phyloP scores from a whole-genome alignment of 2,329 filamentous ascomycete species.

The Talaromyces pinophilus region DNA sequence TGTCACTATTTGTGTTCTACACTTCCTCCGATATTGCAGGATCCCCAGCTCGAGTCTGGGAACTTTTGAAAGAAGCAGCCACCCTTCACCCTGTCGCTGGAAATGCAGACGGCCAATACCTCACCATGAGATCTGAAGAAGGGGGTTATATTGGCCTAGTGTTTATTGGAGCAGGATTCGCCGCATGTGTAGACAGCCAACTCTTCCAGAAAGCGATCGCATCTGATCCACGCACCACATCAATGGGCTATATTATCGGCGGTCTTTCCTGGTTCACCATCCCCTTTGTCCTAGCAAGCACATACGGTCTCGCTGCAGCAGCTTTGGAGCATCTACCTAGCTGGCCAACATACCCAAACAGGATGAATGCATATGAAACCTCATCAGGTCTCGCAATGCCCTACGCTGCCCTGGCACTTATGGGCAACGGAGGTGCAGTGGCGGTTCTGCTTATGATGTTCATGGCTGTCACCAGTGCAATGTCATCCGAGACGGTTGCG shows the following conservation, averaged over 20 bases:
- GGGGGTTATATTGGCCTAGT: conserved; percentile 30
- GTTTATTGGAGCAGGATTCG: not conserved
- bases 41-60: not conserved
- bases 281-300: conserved; percentile 51
- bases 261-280: conserved; percentile 51
- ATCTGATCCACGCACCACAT: conserved; percentile 50
- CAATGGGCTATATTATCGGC: conserved; percentile 51
- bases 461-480: conserved; percentile 55
- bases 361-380: conserved; percentile 45
- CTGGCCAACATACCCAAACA: conserved; percentile 48
- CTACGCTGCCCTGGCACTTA: conserved; percentile 47
- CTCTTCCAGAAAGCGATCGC: conserved; percentile 59
- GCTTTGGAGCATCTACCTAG: conserved; percentile 51
- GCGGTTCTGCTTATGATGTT: conserved; percentile 53
- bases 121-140: conserved; percentile 52
- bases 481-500: conserved; percentile 55
- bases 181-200: conserved; percentile 49
- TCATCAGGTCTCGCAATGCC: conserved; percentile 52
- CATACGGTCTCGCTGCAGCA: conserved; percentile 49
- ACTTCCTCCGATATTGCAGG: conserved; percentile 1
- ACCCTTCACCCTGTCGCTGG: conserved; percentile 41
- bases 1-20: conserved; percentile 27
- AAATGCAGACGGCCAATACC: conserved; percentile 51
- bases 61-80: not conserved
- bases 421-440: conserved; percentile 46